Percentiles rank a stretch among this genome's conserved stretches.
phyloP scores from a whole-genome alignment of 768 basidiomycete species.

The Leccinum disarticulatum region DNA sequence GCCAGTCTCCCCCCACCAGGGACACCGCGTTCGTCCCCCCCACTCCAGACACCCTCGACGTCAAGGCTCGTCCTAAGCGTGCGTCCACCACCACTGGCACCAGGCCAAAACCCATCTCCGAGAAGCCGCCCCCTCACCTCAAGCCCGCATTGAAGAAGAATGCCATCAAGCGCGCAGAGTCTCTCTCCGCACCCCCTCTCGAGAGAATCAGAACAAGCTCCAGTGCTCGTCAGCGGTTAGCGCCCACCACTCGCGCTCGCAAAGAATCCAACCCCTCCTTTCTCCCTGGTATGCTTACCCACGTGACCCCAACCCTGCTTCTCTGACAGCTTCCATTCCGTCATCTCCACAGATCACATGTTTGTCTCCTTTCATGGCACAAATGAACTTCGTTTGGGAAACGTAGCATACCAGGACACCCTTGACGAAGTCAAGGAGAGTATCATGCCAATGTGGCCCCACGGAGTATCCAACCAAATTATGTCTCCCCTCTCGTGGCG shows the following conservation, averaged over 20 bases:
- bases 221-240: slow-evolving; percentile 30
- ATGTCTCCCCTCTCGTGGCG: slow-evolving; percentile 49
- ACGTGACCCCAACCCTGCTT: slow-evolving; percentile 9
- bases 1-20: slow-evolving; percentile 17
- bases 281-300: slow-evolving; percentile 25
- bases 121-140: slow-evolving; percentile 41
- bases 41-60: slow-evolving; percentile 20
- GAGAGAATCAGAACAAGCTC: slow-evolving; percentile 46
- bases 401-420: slow-evolving; percentile 49
- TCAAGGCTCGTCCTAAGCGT: slow-evolving; percentile 37
- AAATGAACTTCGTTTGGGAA: slow-evolving; percentile 55
- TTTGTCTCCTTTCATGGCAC: slow-evolving; percentile 67
- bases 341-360: slow-evolving; percentile 56
- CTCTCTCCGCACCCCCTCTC: slow-evolving; percentile 28
- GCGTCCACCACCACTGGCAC: slow-evolving; percentile 26
- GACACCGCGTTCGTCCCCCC: slow-evolving; percentile 25
- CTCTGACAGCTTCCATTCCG: slow-evolving; percentile 30
- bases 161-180: slow-evolving; percentile 25
- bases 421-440: slow-evolving; percentile 57
- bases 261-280: slow-evolving; percentile 38
- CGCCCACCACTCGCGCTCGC: slow-evolving; percentile 35
- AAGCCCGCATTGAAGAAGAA: slow-evolving; percentile 62
- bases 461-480: slow-evolving; percentile 50
- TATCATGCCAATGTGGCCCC: slow-evolving; percentile 65
- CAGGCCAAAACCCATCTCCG: slow-evolving; percentile 20